phyloP scores from a whole-genome alignment of 495 filamentous ascomycete genomes.

The Diplogelasinospora grovesii region DNA sequence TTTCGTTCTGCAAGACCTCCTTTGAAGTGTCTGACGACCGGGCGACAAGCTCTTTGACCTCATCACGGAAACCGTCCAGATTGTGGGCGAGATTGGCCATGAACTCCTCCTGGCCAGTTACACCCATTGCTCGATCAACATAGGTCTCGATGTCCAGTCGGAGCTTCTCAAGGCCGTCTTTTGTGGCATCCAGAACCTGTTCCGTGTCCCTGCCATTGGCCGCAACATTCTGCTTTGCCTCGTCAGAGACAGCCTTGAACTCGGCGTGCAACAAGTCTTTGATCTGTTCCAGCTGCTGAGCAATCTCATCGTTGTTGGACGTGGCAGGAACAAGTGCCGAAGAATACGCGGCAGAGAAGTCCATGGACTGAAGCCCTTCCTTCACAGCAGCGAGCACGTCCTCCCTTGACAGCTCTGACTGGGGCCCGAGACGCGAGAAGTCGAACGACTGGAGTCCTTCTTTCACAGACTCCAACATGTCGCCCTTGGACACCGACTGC shows the following conservation, averaged over 20 bases:
- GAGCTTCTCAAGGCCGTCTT: conserved; percentile 75
- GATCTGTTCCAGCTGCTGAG: conserved; percentile 68
- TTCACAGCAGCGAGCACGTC: conserved; percentile 22
- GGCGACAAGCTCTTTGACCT: conserved; percentile 52
- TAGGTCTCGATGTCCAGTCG: conserved; percentile 77
- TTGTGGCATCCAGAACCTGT: conserved; percentile 75
- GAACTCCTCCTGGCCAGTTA: conserved; percentile 67
- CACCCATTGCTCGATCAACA: conserved; percentile 59
- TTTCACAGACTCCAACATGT: conserved; percentile 21
- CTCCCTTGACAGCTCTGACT: conserved; percentile 16
- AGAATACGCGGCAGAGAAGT: conserved; percentile 16
- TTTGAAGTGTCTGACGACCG: conserved; percentile 42
- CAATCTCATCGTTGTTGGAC: conserved; percentile 50
- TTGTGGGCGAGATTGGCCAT: conserved; percentile 65
- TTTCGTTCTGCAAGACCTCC: conserved; percentile 67
- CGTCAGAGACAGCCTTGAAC: conserved; percentile 51
- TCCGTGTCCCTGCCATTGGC: conserved; percentile 71
- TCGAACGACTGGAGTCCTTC: conserved; percentile 17
- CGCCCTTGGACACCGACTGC: too few relatives aligned
- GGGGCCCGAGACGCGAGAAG: conserved; percentile 8
- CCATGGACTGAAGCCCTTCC: conserved; percentile 15
- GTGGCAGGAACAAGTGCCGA: conserved; percentile 28
- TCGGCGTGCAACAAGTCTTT: conserved; percentile 64
- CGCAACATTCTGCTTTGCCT: conserved; percentile 67
- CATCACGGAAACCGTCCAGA: conserved; percentile 65